Evolutionary conservation across 2,329 filamentous ascomycete species (phyloP).

Genomic region (Aspergillus sp.): DNA sequence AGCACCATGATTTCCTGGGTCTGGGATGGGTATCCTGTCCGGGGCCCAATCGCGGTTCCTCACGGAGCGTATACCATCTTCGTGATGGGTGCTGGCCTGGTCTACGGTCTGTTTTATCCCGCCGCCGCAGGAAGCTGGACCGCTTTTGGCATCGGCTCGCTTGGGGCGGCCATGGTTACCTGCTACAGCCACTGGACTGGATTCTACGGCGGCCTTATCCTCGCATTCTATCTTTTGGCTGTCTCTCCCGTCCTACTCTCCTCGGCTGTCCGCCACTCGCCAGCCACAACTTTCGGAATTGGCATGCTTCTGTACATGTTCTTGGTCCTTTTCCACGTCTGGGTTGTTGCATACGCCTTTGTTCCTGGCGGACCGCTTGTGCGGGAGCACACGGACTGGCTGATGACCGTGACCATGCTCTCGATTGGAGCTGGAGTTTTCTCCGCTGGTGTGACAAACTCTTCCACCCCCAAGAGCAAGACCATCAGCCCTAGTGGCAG

Average conservation of each 20-base stretch:
- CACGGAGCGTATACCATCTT: conserved; percentile 84
- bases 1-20: conserved; percentile 99
- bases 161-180: conserved; percentile 77
- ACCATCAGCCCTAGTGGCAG: conserved; percentile 38
- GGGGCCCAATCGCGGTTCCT: conserved; percentile 82
- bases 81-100: conserved; percentile 79
- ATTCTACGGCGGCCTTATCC: conserved; percentile 75
- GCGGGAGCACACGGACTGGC: conserved; percentile 91
- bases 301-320: conserved; percentile 92
- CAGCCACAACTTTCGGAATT: conserved; percentile 78
- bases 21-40: conserved; percentile 92
- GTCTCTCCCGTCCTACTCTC: conserved; percentile 72
- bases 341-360: conserved; percentile 97
- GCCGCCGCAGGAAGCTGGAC: conserved; percentile 73
- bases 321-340: conserved; percentile 94
- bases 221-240: conserved; percentile 80
- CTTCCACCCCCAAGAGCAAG: conserved; percentile 43
- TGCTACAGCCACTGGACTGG: conserved; percentile 79
- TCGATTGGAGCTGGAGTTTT: conserved; percentile 83
- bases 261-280: conserved; percentile 73
- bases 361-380: conserved; percentile 91
- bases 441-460: conserved; percentile 58
- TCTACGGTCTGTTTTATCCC: conserved; percentile 73
- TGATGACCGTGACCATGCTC: conserved; percentile 85
- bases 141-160: conserved; percentile 71